Base-by-base conservation (phyloP, 192 early-diverging fungal genomes). In the Phycomyces nitens region DNA sequence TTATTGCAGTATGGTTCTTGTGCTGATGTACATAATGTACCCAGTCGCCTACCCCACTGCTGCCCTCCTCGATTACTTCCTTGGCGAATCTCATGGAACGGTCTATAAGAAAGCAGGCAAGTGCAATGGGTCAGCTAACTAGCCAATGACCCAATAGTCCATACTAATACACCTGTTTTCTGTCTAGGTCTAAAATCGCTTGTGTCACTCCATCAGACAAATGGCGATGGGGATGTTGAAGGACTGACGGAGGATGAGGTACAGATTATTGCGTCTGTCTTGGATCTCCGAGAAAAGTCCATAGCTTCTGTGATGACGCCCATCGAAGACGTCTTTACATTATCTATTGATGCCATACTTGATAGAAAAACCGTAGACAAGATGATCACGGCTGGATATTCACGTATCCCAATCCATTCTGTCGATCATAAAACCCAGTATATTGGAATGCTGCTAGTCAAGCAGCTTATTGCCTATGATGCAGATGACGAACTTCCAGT, bases 21-120 rank as follows among this genome's bases (percentile, higher is more conserved):
- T 77, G 5, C 51, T 91, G 23, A 87, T 87, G 77, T 86, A 82
- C 47, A 43, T 89, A 16, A 72, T 88, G 74, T 82, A 82, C 8
- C 90, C 90, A 0, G 57, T 88, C 0, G 86, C 92, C 1, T 94
- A 93, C 65, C 96, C 96, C 4, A 94, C 95, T 40, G 89, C 94
- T 11, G 70, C 84, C 65, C 69, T 97, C 3, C 80, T 99, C 44
- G 96, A 99, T 71, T 87, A 74, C 38, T 78, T 92, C 44, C 65
- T 99, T 42, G 96, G 96, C 3, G 82, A 92, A 52, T 83, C 86
- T 57, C 88, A 93, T 58, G 94, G 94, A 44, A 90, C 88, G n/a
- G 86, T 91, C 14, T 98, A 96, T 70, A 83, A 89, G 26, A 85
- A 86, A 60, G 82, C 86, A 18, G 79, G 78, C 79, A 80, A 67